Evolutionary conservation across 1,139 yeast species (phyloP).

Genomic region (Geotrichum fermentans): DNA sequence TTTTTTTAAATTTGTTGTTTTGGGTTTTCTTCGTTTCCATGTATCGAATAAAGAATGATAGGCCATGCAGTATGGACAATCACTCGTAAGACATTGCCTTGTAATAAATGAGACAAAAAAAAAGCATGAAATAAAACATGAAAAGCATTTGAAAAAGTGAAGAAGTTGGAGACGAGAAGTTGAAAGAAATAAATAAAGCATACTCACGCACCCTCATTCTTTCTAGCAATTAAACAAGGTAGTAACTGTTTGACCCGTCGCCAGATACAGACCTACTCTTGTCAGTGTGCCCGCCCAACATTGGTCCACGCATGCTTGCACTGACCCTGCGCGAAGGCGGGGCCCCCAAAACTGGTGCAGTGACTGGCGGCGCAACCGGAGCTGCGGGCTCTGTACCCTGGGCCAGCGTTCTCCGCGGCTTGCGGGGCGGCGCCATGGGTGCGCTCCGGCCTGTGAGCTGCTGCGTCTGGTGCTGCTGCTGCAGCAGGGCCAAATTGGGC

Average conservation of each 20-base stretch:
- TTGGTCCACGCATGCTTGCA: not conserved
- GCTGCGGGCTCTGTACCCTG: not conserved
- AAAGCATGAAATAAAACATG: too few relatives aligned
- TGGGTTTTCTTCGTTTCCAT: too few relatives aligned
- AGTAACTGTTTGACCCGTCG: constrained; percentile 9
- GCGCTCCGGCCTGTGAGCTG: not conserved
- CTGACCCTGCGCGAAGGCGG: not conserved
- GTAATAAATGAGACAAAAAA: too few relatives aligned
- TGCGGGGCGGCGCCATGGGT: constrained; percentile 7
- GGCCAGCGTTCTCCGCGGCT: not conserved
- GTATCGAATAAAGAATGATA: too few relatives aligned
- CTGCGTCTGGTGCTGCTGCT: constrained; percentile 12
- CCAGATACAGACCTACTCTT: not conserved
- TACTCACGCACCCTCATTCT: too few relatives aligned
- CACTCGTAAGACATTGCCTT: too few relatives aligned
- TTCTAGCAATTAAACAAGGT: constrained; percentile 7
- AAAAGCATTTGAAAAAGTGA: too few relatives aligned
- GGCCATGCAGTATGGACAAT: too few relatives aligned
- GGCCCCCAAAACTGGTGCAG: not conserved
- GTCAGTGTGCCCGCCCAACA: not conserved
- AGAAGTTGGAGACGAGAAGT: too few relatives aligned
- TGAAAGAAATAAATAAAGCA: too few relatives aligned
- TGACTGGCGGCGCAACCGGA: not conserved
- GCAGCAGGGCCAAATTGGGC: constrained; percentile 13
- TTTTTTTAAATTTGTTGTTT: too few relatives aligned